These are phyloP conservation scores for Stevia rebaudiana DNA, from an alignment of 140 eudicot species.

Conservation along the genomic window DNA sequence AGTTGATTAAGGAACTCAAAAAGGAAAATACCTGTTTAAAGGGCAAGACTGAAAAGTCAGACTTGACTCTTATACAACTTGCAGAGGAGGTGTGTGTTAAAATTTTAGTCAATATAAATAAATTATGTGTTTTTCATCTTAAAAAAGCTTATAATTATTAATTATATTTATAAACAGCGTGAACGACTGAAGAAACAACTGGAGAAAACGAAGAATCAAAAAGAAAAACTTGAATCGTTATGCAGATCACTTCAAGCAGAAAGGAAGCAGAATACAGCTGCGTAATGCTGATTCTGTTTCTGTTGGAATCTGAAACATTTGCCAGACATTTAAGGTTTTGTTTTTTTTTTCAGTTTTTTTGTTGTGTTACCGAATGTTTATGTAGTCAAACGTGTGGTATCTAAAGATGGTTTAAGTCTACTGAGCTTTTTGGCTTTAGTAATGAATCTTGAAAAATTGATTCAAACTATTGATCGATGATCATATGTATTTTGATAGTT, in stretches of 20 bases:
- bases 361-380: slow-evolving; percentile 8
- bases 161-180: slow-evolving; percentile 48
- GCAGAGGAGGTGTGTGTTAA: slow-evolving; percentile 72
- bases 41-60: slow-evolving; percentile 83
- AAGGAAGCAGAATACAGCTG: slow-evolving; percentile 56
- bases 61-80: slow-evolving; percentile 75
- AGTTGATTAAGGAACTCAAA: slow-evolving; percentile 78
- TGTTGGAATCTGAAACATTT: slow-evolving; percentile 17
- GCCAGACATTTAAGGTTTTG: not conserved
- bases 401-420: slow-evolving; percentile 2
- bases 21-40: slow-evolving; percentile 81
- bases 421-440: slow-evolving; percentile 17
- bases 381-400: slow-evolving; percentile 7
- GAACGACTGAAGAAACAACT: slow-evolving; percentile 86
- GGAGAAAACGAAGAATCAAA: slow-evolving; percentile 81
- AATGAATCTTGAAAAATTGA: slow-evolving; percentile 9
- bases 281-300: slow-evolving; percentile 31
- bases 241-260: slow-evolving; percentile 96
- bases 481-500: slow-evolving; percentile 10
- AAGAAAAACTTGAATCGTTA: slow-evolving; percentile 82
- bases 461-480: slow-evolving; percentile 10
- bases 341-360: slow-evolving; percentile 11
- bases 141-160: not conserved
- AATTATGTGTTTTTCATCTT: not conserved
- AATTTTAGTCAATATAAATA: not conserved